phyloP scores from a whole-genome alignment of 345 rosid genomes.

The Bruguiera sexangula region DNA sequence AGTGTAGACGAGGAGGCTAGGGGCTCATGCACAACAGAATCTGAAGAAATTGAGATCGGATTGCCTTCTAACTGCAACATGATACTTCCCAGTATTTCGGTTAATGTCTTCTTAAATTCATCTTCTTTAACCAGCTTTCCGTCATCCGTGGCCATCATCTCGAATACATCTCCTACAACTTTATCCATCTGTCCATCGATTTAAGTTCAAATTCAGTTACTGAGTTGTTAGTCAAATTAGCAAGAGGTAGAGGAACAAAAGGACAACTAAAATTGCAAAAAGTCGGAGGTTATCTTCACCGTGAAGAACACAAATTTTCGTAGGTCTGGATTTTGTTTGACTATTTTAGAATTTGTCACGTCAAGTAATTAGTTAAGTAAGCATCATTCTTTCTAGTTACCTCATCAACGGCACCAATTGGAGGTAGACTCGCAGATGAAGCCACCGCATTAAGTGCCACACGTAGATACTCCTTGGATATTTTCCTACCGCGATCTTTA shows the following conservation, averaged over 20 bases:
- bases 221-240: not conserved
- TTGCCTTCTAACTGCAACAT: conserved; percentile 81
- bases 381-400: conserved; percentile 22
- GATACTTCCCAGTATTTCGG: conserved; percentile 69
- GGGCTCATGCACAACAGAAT: conserved; percentile 94
- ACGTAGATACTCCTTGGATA: conserved; percentile 61
- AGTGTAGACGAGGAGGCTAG: conserved; percentile 54
- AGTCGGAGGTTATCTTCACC: too few relatives aligned
- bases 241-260: too few relatives aligned
- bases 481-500: conserved; percentile 63
- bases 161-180: conserved; percentile 46
- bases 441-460: conserved; percentile 62
- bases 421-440: conserved; percentile 79
- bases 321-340: too few relatives aligned
- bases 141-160: conserved; percentile 65
- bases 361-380: not conserved
- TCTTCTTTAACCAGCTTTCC: conserved; percentile 77
- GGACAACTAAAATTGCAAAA: too few relatives aligned
- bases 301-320: too few relatives aligned
- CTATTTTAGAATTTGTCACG: too few relatives aligned
- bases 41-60: conserved; percentile 64
- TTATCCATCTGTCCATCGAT: conserved; percentile 55
- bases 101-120: conserved; percentile 70
- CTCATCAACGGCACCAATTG: conserved; percentile 77
- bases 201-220: not conserved